These are phyloP conservation scores for Candolleomyces aberdarensis DNA, from an alignment of 768 basidiomycete species.

Conservation along the genomic window DNA sequence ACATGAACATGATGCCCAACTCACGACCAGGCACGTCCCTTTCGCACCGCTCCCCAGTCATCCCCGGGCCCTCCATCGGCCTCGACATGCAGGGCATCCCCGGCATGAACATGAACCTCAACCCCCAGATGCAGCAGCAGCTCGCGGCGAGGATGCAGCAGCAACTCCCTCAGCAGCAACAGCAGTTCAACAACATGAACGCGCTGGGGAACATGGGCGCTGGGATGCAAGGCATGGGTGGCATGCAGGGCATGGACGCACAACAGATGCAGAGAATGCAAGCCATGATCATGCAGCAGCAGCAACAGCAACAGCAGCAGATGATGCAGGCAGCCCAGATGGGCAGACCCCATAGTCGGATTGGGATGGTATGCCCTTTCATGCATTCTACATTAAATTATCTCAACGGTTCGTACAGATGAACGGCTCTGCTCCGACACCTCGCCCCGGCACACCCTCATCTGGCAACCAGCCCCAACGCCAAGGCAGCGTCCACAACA, in stretches of 20 bases:
- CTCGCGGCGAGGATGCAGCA: conserved; percentile 7
- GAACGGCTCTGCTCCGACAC: not conserved
- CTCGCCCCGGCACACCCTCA: not conserved
- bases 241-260: not conserved
- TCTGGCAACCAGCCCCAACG: not conserved
- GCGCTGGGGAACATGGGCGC: not conserved
- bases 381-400: not conserved
- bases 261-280: conserved; percentile 8
- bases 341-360: not conserved
- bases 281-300: conserved; percentile 6
- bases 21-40: conserved; percentile 17
- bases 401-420: not conserved
- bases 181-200: not conserved
- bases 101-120: conserved; percentile 4
- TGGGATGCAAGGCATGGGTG: not conserved
- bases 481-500: not conserved
- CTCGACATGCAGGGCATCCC: conserved; percentile 9
- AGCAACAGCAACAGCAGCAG: conserved; percentile 14
- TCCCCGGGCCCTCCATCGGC: conserved; percentile 5
- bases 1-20: not conserved
- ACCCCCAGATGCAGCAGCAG: not conserved
- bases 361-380: not conserved
- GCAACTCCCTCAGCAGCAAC: not conserved
- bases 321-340: not conserved
- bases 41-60: conserved; percentile 14